Evolutionary conservation across 306 rosid genomes (phyloP), one percentile per base, ranked within the genome.

Genomic region (Malus sieversii): DNA sequence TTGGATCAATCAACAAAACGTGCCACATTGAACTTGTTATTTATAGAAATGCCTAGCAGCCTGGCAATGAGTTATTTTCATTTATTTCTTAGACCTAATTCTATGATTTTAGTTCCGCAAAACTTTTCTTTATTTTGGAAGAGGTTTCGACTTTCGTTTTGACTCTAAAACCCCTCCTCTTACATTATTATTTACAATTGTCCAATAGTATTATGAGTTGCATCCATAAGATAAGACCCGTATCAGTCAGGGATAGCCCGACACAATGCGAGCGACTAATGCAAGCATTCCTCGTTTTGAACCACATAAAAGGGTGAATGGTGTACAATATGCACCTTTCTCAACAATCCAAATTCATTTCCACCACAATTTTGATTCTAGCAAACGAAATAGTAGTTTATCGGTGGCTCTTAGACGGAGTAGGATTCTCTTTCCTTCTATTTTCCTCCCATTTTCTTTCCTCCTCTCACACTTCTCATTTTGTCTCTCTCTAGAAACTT

Each of bases 351-450:
- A 48, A 48, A 32, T 51, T 18, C 25, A 63, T 78, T 57, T 52
- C 72, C 72, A 71, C 77, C 82, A 72, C 73, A 78, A 11, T 23
- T 78, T 19, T 16, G 3, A 4, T 30, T 62, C 55, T 15, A 6
- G 30, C 3, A 11, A n/a, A 33, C 1, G 11, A 38, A 15, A 46
- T 0, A 8, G 8, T 51, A 46, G 15, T 38, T 8, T 5, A 46
- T 22, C 20, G 55, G 18, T 78, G 71, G 29, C 32, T 16, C 33
- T 32, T 32, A 53, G 15, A 45, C 4, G 0, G 16, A 11, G 15
- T 11, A 11, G 4, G 52, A 35, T 35, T 35, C 38, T 35, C 38
- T 35, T 35, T 35, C 38, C 8, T 35, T 35, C 40, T 35, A 35
- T 35, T 35, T 8, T 35, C 40, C 40, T 35, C 8, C 8, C 8